Evolutionary conservation across 768 basidiomycete genomes (phyloP), one percentile per base, ranked within the genome.

Genomic region (Leccinum obscurum): DNA sequence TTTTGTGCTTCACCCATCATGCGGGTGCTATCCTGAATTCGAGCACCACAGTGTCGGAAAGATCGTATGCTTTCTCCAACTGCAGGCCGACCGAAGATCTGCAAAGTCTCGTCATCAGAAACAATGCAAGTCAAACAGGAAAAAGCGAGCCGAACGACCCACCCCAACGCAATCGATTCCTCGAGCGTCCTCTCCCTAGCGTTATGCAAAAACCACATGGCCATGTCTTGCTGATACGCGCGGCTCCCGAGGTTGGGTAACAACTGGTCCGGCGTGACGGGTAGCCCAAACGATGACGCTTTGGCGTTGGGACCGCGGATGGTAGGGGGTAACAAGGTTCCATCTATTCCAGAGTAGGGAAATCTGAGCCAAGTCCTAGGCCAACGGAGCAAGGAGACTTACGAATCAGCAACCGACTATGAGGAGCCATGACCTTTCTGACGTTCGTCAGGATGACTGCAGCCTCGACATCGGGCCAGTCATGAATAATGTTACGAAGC

Each of bases 221-320:
- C 76, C 44, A 83, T 52, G 57, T 84, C 83, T 52, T 77, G 76
- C 20, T 78, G 68, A 61, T 83, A 83, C 32, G 69, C 69, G 2
- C 76, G 68, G 46, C 74, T 71, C n/a, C 80, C 81, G 54, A 77
- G 82, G 65, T 82, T 81, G 5, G 81, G 75, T 2, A 83, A 71
- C 53, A 84, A 69, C 0, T 80, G 82, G 52, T 77, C 75, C 0
- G 81, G 81, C 1, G 78, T 80, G 61, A 62, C 53, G 5, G 62
- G 63, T 70, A 62, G 41, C 39, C 58, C 61, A 26, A 56, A 61
- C 9, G 56, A 41, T 41, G 17, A 15, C n/a, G 17, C 55, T 13
- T 57, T 55, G 2, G 48, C 44, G 37, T 30, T 55, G 11, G 56
- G 46, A 20, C 62, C 61, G 22, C 53, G 57, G 24, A 55, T 44